Evolutionary conservation across 2,329 filamentous ascomycete species (phyloP), one percentile per base, ranked within the genome.

Genomic region (Calonectria pteridis): DNA sequence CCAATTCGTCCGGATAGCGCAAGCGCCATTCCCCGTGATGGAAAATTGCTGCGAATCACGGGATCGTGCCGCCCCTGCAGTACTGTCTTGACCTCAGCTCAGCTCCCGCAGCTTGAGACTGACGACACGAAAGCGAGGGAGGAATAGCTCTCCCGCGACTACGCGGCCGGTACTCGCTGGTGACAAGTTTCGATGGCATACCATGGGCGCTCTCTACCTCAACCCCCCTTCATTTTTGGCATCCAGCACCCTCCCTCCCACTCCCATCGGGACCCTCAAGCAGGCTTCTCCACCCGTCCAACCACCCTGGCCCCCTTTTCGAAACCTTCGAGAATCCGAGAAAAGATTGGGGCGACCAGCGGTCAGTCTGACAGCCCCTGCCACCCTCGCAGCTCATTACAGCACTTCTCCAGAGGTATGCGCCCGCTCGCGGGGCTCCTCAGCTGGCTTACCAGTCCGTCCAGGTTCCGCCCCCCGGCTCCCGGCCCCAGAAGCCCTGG

Each of bases 271-370:
- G 69, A 77, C 33, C 73, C 65, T 49, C 76, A 77, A 77, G 40
- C 33, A 35, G 68, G 69, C 77, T 73, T 80, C 73, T 75, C 73
- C 77, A 77, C 77, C 69, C 53, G 71, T 69, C 37, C 66, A 58
- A 49, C 69, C 64, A 72, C 77, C 77, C 79, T 76, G 77, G 73
- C 77, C 77, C 50, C 78, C 76, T 73, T 81, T 81, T 81, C 79
- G 79, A 81, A 81, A 80, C 78, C 79, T 81, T 81, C 79, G 78
- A 81, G 79, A 81, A 81, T 81, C 71, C 76, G 67, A 75, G 67
- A 73, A 79, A 74, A 80, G 76, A 73, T 23, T 51, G 79, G 79
- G 78, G 76, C 76, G 78, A 81, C 77, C 77, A 75, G 79, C 79
- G 79, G 79, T 81, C 79, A 80, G 74, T 72, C 78, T 71, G 69